Evolutionary conservation across 441 rosid genomes (phyloP).

Genomic region (Metrosideros polymorpha): DNA sequence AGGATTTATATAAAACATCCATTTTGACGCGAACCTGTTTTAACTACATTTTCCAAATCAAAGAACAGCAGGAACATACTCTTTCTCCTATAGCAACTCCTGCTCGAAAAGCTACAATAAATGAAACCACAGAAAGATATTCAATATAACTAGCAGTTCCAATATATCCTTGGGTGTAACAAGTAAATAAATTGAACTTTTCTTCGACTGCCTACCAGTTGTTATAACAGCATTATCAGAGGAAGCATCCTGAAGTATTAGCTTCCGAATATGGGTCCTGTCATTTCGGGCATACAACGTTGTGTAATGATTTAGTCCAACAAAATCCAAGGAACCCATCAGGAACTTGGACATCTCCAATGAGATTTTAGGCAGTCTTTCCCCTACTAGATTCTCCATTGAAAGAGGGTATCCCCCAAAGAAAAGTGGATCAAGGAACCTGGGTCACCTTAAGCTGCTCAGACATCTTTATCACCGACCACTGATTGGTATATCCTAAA

Average conservation of each 20-base stretch:
- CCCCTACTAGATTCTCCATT: slow-evolving; percentile 42
- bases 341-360: slow-evolving; percentile 29
- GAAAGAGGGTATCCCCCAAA: slow-evolving; percentile 52
- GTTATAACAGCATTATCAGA: slow-evolving; percentile 79
- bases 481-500: not conserved
- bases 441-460: slow-evolving; percentile 19
- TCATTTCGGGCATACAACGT: slow-evolving; percentile 49
- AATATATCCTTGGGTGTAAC: not conserved
- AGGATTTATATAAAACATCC: slow-evolving; percentile 12
- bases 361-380: slow-evolving; percentile 45
- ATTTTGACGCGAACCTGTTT: not conserved
- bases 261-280: slow-evolving; percentile 52
- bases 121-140: not conserved
- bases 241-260: slow-evolving; percentile 71
- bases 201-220: slow-evolving; percentile 36
- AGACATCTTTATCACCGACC: not conserved
- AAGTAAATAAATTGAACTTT: not conserved
- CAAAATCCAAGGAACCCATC: slow-evolving; percentile 33
- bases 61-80: slow-evolving; percentile 31
- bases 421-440: slow-evolving; percentile 68
- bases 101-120: slow-evolving; percentile 45
- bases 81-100: slow-evolving; percentile 73
- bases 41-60: not conserved
- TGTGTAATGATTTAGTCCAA: slow-evolving; percentile 67
- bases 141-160: not conserved